Evolutionary conservation across 257 asterid genomes (phyloP).

Genomic region (Solanum boliviense): DNA sequence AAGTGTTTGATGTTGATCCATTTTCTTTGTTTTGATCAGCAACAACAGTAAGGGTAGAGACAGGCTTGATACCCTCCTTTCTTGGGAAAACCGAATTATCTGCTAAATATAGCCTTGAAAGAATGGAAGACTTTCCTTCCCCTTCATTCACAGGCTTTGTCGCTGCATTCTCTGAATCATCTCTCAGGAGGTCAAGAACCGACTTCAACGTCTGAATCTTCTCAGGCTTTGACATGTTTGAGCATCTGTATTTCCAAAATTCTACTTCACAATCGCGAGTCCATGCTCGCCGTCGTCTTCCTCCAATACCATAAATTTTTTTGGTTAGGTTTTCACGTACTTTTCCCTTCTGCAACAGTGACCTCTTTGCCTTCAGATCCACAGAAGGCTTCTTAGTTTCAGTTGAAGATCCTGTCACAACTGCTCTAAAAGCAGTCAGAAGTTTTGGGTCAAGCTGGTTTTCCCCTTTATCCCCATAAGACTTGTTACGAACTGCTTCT

Average conservation of each 20-base stretch:
- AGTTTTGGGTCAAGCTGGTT: slow-evolving; percentile 74
- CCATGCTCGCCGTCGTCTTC: slow-evolving; percentile 83
- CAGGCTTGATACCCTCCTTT: slow-evolving; percentile 64
- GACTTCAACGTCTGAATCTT: slow-evolving; percentile 78
- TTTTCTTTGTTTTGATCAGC: slow-evolving; percentile 26
- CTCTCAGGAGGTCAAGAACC: slow-evolving; percentile 71
- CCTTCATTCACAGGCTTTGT: slow-evolving; percentile 32
- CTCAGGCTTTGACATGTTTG: slow-evolving; percentile 57
- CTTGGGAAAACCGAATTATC: slow-evolving; percentile 83
- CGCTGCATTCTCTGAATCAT: slow-evolving; percentile 28
- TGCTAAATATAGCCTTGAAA: slow-evolving; percentile 88
- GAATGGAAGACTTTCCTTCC: slow-evolving; percentile 46
- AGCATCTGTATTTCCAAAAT: slow-evolving; percentile 95
- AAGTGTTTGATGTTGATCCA: slow-evolving; percentile 19
- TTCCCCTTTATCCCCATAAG: slow-evolving; percentile 51
- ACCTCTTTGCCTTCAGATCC: slow-evolving; percentile 67
- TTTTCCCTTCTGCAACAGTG: slow-evolving; percentile 83
- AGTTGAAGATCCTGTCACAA: slow-evolving; percentile 62
- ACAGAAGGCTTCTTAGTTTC: slow-evolving; percentile 49
- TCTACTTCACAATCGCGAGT: slow-evolving; percentile 94
- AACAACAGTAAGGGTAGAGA: slow-evolving; percentile 22
- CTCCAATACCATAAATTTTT: slow-evolving; percentile 83
- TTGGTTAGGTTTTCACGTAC: slow-evolving; percentile 88
- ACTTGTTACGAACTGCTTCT: slow-evolving; percentile 76
- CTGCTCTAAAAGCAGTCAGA: slow-evolving; percentile 89